Base-by-base conservation (phyloP, 1,139 yeast species). In the Saccharomycopsis hybrid region DNA sequence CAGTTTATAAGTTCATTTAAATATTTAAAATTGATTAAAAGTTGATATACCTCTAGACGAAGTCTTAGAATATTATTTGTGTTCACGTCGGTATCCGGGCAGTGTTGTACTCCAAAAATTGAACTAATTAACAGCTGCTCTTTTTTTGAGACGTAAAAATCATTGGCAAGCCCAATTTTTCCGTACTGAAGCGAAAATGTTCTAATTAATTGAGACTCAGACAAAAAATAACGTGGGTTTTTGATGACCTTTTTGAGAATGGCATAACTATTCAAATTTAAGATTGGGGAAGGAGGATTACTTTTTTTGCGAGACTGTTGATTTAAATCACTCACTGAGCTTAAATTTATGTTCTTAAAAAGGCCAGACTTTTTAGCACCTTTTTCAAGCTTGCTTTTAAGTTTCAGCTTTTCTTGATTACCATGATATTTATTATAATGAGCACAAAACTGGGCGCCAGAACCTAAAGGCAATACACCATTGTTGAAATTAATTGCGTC, bases 141-240 rank as follows among this genome's bases (percentile, higher is more conserved):
- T 48, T 67, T 69, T 59, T 77, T 78, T 5, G 44, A n/a, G 4
- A 46, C 11, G 51, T 70, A 71, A 59, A 77, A 82, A 61, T 85
- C 94, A 2, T 76, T 69, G 1, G 92, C 90, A 27, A 83, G 65
- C 0, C 94, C 94, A 50, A 81, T 62, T 57, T 70, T 75, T n/a
- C 85, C 82, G 62, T 79, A 77, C 61, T 85, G 94, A 42, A 85
- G 67, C 2, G 89, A 76, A 59, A 80, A 84, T 0, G 85, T 76
- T 54, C 81, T 71, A 30, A 74, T 60, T 27, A 82, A 58, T 48
- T 60, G 67, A 2, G 59, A 54, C 5, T 65, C 56, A 1, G 63
- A 58, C 5, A 76, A 54, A 43, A 66, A 65, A 24, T 63, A 59
- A 2, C 56, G 48, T 25, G 63, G 65, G 24, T 63, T 59, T 28